These are phyloP conservation scores for Colletotrichum lupini DNA, from an alignment of 2,329 filamentous ascomycete genomes.

Conservation along the genomic window DNA sequence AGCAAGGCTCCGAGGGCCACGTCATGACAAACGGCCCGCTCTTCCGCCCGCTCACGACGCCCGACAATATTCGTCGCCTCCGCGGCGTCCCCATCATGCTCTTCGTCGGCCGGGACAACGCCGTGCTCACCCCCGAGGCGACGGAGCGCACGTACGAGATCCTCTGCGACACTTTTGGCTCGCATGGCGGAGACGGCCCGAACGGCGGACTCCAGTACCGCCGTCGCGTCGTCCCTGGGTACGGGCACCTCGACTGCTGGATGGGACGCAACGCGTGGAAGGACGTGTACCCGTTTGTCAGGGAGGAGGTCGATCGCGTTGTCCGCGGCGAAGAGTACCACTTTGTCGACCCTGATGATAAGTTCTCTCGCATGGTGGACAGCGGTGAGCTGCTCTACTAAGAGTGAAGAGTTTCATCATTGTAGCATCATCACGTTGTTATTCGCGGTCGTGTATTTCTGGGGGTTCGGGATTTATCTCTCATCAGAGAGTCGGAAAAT, in stretches of 20 bases:
- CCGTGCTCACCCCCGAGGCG: conserved; percentile 63
- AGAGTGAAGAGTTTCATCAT: background rate
- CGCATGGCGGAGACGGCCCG: conserved; percentile 39
- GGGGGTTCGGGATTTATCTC: background rate
- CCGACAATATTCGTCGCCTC: conserved; percentile 61
- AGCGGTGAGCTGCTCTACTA: conserved; percentile 53
- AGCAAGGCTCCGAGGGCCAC: conserved; percentile 61
- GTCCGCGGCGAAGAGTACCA: conserved; percentile 53
- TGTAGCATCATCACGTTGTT: background rate
- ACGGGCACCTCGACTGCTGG: conserved; percentile 72
- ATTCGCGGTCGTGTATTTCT: background rate
- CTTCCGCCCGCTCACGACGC: conserved; percentile 58
- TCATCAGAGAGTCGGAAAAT: background rate
- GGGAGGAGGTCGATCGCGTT: conserved; percentile 66
- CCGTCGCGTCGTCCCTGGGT: conserved; percentile 64
- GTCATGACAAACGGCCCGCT: conserved; percentile 64
- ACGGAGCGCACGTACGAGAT: conserved; percentile 65
- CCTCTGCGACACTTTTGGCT: conserved; percentile 63
- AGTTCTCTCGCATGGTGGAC: conserved; percentile 53
- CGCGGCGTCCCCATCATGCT: conserved; percentile 65
- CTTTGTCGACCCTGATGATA: conserved; percentile 56
- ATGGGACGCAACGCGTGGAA: conserved; percentile 69
- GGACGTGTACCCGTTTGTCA: conserved; percentile 68
- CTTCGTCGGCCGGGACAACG: conserved; percentile 67
- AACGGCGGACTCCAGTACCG: conserved; percentile 56